Percentiles rank a stretch among this genome's conserved stretches.
phyloP scores from a whole-genome alignment of 2,329 filamentous ascomycete species.

The Alternaria atra region DNA sequence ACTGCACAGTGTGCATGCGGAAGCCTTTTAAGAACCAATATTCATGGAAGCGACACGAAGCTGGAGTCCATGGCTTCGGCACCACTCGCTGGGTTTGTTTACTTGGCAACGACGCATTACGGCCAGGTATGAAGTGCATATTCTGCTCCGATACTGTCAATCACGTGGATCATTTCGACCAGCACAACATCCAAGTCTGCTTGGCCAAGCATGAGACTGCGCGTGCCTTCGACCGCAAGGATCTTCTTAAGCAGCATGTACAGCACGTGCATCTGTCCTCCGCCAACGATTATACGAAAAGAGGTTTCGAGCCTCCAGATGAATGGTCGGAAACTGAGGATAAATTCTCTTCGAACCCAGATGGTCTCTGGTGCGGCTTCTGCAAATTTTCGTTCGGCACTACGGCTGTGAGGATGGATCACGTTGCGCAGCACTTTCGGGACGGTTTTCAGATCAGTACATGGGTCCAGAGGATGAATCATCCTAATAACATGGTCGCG shows the following conservation, averaged over 20 bases:
- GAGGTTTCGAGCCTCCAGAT: background rate
- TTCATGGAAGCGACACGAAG: background rate
- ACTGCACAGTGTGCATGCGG: background rate
- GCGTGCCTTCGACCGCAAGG: background rate
- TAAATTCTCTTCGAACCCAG: background rate
- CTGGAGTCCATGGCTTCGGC: background rate
- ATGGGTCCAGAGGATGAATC: background rate
- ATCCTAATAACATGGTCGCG: rapidly evolving
- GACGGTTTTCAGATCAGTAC: background rate
- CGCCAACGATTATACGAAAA: background rate
- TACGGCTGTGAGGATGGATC: background rate
- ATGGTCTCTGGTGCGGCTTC: background rate
- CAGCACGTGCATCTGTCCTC: background rate
- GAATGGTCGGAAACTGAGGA: background rate
- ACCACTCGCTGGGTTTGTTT: background rate
- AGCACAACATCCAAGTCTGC: background rate
- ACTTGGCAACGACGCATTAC: background rate
- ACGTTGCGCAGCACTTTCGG: background rate
- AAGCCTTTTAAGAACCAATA: background rate
- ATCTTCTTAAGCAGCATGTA: background rate
- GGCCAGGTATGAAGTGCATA: background rate
- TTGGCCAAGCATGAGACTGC: background rate
- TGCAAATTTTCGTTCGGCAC: background rate
- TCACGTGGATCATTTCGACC: background rate
- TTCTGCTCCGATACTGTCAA: background rate